Base-by-base conservation (phyloP, 1,284 basidiomycete species). In the Ganoderma lingzhi region DNA sequence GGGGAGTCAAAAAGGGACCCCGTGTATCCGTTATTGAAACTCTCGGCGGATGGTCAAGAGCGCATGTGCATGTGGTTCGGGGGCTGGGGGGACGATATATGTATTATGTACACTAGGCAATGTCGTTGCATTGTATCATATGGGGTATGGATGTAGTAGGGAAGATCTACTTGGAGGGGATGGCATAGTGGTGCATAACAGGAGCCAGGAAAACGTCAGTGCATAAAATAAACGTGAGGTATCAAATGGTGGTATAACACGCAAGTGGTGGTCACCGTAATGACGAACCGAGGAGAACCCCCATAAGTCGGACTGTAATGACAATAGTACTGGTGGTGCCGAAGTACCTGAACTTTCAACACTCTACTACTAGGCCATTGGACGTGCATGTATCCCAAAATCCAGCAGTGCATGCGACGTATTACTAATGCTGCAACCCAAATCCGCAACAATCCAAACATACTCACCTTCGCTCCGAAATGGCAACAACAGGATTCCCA, bases 151-250 rank as follows among this genome's bases (percentile, higher is more conserved):
- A 69, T 69, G 68, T 37, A 56, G 64, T 69, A 17, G 44, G 66
- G 68, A 69, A 69, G 68, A 51, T 51, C 48, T 71, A 67, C 19
- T n/a, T 19, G 9, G 55, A 65, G 39, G 42, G 68, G 69, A 60
- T 59, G 64, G 37, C 69, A 70, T 72, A 70, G 62, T 63, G 69
- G 67, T 72, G 73, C 68, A 73, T 73, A 72, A 70, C 60, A 66
- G 56, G 35, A 32, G 59, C 23, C 59, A 14, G 37, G 23, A 39
- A 60, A 58, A 39, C 39, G 59, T 60, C 59, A 60, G 39, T 23
- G 37, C 59, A 42, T 42, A 60, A 28, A 60, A 41, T 28, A 28
- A 41, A 41, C 37, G 59, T 42, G 32, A 19, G 56, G 9, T 58
- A 58, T 58, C 39, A 39, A 42, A 15, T 60, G 39, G 39, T 67